Base-by-base conservation (phyloP, 192 early-diverging fungal genomes). In the Borealophlyctis nickersoniae region DNA sequence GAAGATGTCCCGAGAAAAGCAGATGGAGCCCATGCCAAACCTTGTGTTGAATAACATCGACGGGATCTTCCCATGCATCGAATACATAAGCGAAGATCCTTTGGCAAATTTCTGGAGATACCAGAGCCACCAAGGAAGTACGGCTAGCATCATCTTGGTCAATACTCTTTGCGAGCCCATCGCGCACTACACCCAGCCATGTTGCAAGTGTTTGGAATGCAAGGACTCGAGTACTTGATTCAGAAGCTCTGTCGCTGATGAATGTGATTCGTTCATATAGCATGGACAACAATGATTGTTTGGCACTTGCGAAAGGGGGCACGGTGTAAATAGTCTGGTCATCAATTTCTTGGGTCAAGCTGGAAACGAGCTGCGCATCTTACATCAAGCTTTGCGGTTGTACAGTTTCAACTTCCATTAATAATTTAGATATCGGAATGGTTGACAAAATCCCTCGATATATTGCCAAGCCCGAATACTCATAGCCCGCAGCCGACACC, bases 1-100 rank as follows among this genome's bases (percentile, higher is more conserved):
- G n/a, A 33, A 73, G 76, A 26, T 85, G 78, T 72, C 68, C 22
- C 32, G 14, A 26, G 22, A 30, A 28, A 69, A 33, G 61, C 65
- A 81, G n/a, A n/a, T n/a, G n/a, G n/a, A n/a, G n/a, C n/a, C n/a
- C n/a, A n/a, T n/a, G n/a, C n/a, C n/a, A n/a, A n/a, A n/a, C 79
- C 61, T 89, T 90, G 58, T 85, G 79, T 62, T 92, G 90, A 16
- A 92, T 83, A 2, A 88, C 77, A 48, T 95, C 91, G 4, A 91
- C 71, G 4, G 89, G 90, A 67, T 95, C 92, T 60, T 95, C 91
- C 90, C 92, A 95, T 60, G 87, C 83, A 60, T 87, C 82, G 69
- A 85, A 86, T 39, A 93, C 82, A 61, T 89, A 88, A 3, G 77
- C 85, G 58, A 92, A 83, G 26, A 91, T 70, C 26, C 73, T 68